Base-by-base conservation (phyloP, 352 stramenopile species). In the Pythium dissotocum region DNA sequence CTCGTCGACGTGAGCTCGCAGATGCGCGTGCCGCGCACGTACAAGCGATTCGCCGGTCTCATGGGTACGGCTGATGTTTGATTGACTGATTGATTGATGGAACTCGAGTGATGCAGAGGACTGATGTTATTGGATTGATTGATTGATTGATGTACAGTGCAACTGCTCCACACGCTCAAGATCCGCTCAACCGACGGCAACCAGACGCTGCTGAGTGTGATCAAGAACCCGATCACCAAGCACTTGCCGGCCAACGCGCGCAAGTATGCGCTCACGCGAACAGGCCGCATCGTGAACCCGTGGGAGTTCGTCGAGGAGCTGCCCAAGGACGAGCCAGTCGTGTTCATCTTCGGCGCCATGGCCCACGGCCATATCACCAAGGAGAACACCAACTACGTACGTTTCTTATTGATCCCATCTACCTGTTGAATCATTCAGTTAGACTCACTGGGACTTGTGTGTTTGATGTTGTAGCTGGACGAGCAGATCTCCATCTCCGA, bases 151-250 rank as follows among this genome's bases (percentile, higher is more conserved):
- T 63, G 10, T 65, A 36, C 77, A 98, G 98, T 99, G 58, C 98
- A 99, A 90, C 76, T 99, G 63, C 88, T 99, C 24, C 98, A 99
- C 85, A 99, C 99, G 83, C 93, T 99, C 77, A 99, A 99, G 83
- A 99, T 99, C 76, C 97, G 98, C 64, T 98, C 97, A 57, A 97
- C 93, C n/a, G 94, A 98, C 63, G 90, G 93, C 64, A 97, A 95
- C 63, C 92, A 98, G 36, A 99, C 94, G 51, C 83, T 99, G 42
- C 88, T 99, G 65, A 99, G 98, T 70, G 97, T 99, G 36, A 98
- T 99, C 72, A 99, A 99, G 77, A 99, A 99, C 87, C 98, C 98
- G 6, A 88, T 99, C 67, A 98, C 97, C 59, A 90, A 96, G 76
- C 90, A 99, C 85, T 83, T 99, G 35, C 97, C 97, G 14, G 88